phyloP scores from a whole-genome alignment of 1,284 basidiomycete species.

The Irpex lacteus region DNA sequence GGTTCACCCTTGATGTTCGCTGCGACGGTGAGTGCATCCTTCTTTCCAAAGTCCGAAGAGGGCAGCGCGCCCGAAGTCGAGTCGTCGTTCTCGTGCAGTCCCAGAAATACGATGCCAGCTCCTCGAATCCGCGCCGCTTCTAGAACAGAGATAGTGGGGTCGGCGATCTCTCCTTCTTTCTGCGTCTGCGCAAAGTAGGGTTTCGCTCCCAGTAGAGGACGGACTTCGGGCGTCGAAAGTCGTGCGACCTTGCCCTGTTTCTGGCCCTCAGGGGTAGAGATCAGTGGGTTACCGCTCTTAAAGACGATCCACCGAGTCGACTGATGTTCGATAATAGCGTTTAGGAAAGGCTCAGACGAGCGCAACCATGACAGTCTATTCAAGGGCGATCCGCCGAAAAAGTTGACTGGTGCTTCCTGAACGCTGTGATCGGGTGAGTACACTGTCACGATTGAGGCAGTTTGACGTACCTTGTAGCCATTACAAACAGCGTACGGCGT shows the following conservation, averaged over 20 bases:
- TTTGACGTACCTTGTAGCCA: not conserved
- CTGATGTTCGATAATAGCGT: constrained; percentile 56
- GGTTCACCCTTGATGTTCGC: constrained; percentile 69
- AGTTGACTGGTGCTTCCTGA: constrained; percentile 44
- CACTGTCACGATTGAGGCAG: too few relatives aligned
- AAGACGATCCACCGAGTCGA: constrained; percentile 75
- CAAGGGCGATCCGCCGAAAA: constrained; percentile 76
- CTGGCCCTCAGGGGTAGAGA: constrained; percentile 24
- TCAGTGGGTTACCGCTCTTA: constrained; percentile 63
- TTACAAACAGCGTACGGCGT: not conserved
- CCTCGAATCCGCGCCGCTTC: constrained; percentile 66
- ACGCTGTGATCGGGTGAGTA: not conserved
- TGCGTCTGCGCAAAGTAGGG: constrained; percentile 70
- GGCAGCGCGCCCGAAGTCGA: constrained; percentile 48
- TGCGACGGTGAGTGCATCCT: constrained; percentile 38
- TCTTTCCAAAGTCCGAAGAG: constrained; percentile 54
- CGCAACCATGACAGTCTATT: constrained; percentile 88
- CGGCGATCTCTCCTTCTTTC: constrained; percentile 42
- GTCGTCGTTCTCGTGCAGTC: constrained; percentile 64
- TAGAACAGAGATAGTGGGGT: constrained; percentile 44
- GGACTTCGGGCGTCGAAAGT: constrained; percentile 54
- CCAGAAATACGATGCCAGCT: constrained; percentile 66
- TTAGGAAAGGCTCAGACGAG: constrained; percentile 68
- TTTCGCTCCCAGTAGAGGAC: constrained; percentile 39
- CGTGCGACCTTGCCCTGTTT: constrained; percentile 41